A percentile compares a stretch with the other conserved stretches of the same genome.
phyloP scores from a whole-genome alignment of 805 yeast species.

The Kluyveromyces lactis region DNA sequence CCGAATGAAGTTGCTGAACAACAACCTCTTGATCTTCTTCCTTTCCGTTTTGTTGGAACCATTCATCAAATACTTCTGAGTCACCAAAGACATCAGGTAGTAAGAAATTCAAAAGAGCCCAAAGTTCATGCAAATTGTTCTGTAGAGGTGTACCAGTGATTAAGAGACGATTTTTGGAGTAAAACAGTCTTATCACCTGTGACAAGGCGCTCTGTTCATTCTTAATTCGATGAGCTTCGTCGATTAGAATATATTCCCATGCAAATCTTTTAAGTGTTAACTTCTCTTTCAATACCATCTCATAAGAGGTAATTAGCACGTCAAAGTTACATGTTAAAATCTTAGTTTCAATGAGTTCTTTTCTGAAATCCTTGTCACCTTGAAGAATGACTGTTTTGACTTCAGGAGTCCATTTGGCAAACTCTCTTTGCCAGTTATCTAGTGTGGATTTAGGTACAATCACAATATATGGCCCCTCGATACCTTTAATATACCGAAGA shows the following conservation, averaged over 20 bases:
- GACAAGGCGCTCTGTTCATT: conserved; percentile 89
- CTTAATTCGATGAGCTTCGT: conserved; percentile 95
- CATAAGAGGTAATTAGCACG: conserved; percentile 84
- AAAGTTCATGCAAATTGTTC: conserved; percentile 87
- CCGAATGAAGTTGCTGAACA: conserved; percentile 81
- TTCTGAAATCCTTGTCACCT: conserved; percentile 81
- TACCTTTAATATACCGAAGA: conserved; percentile 63
- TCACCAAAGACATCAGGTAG: conserved; percentile 95
- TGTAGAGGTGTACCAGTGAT: conserved; percentile 97
- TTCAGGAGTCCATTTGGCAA: conserved; percentile 92
- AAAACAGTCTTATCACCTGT: conserved; percentile 83
- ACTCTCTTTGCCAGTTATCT: conserved; percentile 95
- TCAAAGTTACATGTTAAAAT: conserved; percentile 75
- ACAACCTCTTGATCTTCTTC: conserved; percentile 67
- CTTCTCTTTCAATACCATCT: conserved; percentile 88
- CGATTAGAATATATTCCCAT: conserved; percentile 92
- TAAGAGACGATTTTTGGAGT: conserved; percentile 72
- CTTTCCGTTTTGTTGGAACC: conserved; percentile 54
- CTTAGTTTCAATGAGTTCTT: conserved; percentile 45
- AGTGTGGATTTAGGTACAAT: conserved; percentile 93
- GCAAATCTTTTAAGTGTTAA: conserved; percentile 66
- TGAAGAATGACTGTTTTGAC: conserved; percentile 78
- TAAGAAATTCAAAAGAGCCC: conserved; percentile 88
- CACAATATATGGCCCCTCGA: conserved; percentile 85
- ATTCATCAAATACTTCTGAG: conserved; percentile 79